Base-by-base conservation (phyloP, 2,329 filamentous ascomycete species). In the Aureobasidium lini region DNA sequence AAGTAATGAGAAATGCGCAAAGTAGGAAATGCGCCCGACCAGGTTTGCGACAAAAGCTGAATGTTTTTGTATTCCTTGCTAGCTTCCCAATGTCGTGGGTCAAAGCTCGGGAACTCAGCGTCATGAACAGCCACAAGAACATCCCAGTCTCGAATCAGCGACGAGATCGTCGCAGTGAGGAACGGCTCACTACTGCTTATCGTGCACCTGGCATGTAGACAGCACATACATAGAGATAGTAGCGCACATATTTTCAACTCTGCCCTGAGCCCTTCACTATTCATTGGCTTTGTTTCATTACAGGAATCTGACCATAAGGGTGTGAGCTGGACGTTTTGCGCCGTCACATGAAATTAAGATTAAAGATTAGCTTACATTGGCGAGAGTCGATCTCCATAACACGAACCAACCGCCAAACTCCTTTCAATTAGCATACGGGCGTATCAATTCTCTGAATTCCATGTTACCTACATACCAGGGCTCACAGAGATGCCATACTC, bases 51-150 rank as follows among this genome's bases (percentile, higher is more conserved):
- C 23, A 23, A 31, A 16, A 29, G 36, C 15, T 42, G 44, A 49
- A 49, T 58, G 44, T 58, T 58, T 48, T 58, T 58, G 54, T 58
- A 34, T 61, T 49, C 56, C 18, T 32, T 46, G 57, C 57, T 42
- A 59, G 40, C 37, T 36, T 40, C 23, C 10, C 31, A 54, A 4
- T 23, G n/a, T 18, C 18, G 7, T 16, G 57, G 28, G 37, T 39
- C 47, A 37, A 52, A 59, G 47, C 57, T 59, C 40, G 39, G 52
- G 23, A 16, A 10, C 7, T n/a, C 37, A 43, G 39, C 57, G 57
- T 53, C 36, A 15, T 37, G 13, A 34, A 13, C 36, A 53, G 49
- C 36, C 57, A 59, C 43, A 37, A 10, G 23, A 37, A 39, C 42
- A 46, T 16, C 40, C 29, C 43, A 11, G 29, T 8, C 47, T 37